phyloP scores from a whole-genome alignment of 2,329 filamentous ascomycete genomes.

The Fusarium gaditjirri region DNA sequence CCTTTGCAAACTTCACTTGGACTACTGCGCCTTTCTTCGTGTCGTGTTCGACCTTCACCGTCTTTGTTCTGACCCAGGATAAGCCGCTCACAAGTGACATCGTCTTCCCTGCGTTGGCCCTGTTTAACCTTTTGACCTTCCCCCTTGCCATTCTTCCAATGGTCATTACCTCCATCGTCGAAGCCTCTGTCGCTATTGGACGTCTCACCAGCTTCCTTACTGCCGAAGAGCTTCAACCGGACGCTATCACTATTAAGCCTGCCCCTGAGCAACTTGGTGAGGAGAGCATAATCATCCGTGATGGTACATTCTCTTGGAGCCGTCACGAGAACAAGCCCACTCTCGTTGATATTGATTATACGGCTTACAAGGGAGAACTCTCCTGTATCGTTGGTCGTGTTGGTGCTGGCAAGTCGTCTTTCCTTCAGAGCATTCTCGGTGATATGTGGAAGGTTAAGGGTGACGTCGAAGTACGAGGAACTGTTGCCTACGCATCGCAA shows the following conservation, averaged over 20 bases:
- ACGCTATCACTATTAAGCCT: slow-evolving; percentile 79
- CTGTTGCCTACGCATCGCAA: slow-evolving; percentile 91
- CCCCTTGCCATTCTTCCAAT: slow-evolving; percentile 94
- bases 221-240: slow-evolving; percentile 88
- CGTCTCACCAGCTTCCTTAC: slow-evolving; percentile 86
- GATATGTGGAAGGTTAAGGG: slow-evolving; percentile 92
- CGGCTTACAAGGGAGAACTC: slow-evolving; percentile 90
- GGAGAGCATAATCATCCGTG: slow-evolving; percentile 83
- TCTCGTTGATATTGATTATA: slow-evolving; percentile 86
- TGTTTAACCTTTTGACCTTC: slow-evolving; percentile 97
- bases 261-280: slow-evolving; percentile 82
- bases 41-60: slow-evolving; percentile 93
- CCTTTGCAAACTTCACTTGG: slow-evolving; percentile 98
- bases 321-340: slow-evolving; percentile 77
- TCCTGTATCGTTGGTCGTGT: slow-evolving; percentile 94
- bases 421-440: slow-evolving; percentile 87
- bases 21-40: slow-evolving; percentile 97
- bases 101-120: slow-evolving; percentile 88
- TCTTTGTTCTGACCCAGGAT: slow-evolving; percentile 88
- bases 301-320: slow-evolving; percentile 96
- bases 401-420: slow-evolving; percentile 93
- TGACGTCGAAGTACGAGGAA: slow-evolving; percentile 82
- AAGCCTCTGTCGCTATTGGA: slow-evolving; percentile 90
- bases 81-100: slow-evolving; percentile 90
- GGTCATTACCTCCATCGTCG: slow-evolving; percentile 97